Evolutionary conservation across 768 basidiomycete genomes (phyloP).

Genomic region (Mycena rosella): DNA sequence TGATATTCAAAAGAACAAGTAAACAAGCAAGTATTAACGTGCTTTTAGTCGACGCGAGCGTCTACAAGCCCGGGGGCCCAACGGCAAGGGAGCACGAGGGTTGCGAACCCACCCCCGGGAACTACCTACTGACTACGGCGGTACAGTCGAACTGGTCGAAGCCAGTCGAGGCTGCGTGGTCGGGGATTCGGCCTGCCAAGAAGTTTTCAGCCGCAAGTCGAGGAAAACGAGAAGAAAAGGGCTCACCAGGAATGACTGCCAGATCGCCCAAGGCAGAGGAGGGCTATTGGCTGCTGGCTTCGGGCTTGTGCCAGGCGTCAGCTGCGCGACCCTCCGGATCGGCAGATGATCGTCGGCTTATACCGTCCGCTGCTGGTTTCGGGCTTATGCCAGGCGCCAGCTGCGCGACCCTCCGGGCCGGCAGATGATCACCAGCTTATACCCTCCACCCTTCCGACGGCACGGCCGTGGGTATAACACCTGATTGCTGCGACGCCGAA

Average conservation of each 20-base stretch:
- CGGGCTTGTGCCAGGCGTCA: not conserved
- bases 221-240: not conserved
- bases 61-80: slow-evolving; percentile 16
- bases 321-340: not conserved
- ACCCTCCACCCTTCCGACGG: slow-evolving; percentile 19
- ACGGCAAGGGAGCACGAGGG: slow-evolving; percentile 22
- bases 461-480: slow-evolving; percentile 2
- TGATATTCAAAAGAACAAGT: not conserved
- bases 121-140: too few relatives aligned
- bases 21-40: slow-evolving; percentile 23
- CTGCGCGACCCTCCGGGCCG: not conserved
- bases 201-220: not conserved
- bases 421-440: not conserved
- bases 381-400: not conserved
- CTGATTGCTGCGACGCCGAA: slow-evolving; percentile 9
- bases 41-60: slow-evolving; percentile 17
- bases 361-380: slow-evolving; percentile 17
- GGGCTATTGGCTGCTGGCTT: slow-evolving; percentile 20
- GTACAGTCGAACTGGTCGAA: too few relatives aligned
- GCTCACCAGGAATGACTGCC: slow-evolving; percentile 8
- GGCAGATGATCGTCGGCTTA: not conserved
- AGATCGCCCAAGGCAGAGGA: slow-evolving; percentile 1
- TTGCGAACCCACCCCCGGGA: slow-evolving; percentile 9
- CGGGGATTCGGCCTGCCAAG: slow-evolving; percentile 7
- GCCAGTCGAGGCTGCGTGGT: not conserved